Base-by-base conservation (phyloP, 805 yeast species). In the Komagataella populi region DNA sequence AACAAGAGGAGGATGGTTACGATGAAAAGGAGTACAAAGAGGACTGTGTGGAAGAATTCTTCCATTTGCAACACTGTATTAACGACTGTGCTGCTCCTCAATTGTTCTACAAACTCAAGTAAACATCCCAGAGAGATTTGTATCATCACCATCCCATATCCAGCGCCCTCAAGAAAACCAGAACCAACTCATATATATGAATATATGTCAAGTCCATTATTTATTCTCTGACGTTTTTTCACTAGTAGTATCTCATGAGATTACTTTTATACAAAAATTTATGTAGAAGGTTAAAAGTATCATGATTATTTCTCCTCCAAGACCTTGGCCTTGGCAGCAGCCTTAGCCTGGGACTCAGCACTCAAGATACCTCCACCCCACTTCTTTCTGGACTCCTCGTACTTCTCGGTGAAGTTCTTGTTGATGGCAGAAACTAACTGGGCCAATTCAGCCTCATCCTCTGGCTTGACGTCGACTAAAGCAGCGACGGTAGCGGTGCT, bases 321-420 rank as follows among this genome's bases (percentile, higher is more conserved):
- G 39, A 30, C 8, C 39, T 30, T 30, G 39, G 39, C 39, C 39
- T 30, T 30, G n/a, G 39, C 39, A 30, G 39, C 39, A 48, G 50
- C 74, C 74, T 76, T 81, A 60, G 81, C 83, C 68, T 72, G 82
- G 68, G 97, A 88, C 81, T 91, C 93, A 65, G 85, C 77, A 74
- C 98, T 96, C 81, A 93, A 78, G 74, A 88, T 70, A 81, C 99
- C 99, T 81, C 99, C 99, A 81, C 98, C 98, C 99, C 99, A 91
- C 84, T 88, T 96, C 78, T 87, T 89, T 83, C 95, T 91, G 70
- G 80, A 69, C 65, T 93, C 97, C 69, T 91, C 97, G 85, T 84
- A 87, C 77, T 88, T 87, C 70, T 87, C 96, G 65, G 74, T 72
- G 76, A 84, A 91, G 93, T 88, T 89, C 62, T 95, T 84, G 77